Percentiles rank a stretch among this genome's conserved stretches.
These are phyloP conservation scores for Pyricularia grisea DNA, from an alignment of 2,329 filamentous ascomycete genomes.

Conservation along the genomic window DNA sequence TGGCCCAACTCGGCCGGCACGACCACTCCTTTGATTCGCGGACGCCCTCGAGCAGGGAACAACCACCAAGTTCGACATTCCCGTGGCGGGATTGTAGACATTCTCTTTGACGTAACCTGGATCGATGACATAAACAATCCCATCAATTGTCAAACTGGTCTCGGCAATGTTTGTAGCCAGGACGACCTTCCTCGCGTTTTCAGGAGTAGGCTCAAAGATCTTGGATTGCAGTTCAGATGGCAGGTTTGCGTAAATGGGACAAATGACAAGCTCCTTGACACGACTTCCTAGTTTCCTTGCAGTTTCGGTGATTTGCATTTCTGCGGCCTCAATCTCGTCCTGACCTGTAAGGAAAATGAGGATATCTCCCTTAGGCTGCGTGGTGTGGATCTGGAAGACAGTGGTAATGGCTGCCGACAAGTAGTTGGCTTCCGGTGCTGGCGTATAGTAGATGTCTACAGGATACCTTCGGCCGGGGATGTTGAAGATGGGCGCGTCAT, in stretches of 20 bases:
- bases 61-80: slow-evolving; percentile 86
- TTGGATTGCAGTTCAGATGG: slow-evolving; percentile 84
- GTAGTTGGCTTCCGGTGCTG: slow-evolving; percentile 89
- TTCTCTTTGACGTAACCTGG: slow-evolving; percentile 95
- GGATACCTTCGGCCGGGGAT: slow-evolving; percentile 84
- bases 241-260: slow-evolving; percentile 89
- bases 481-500: slow-evolving; percentile 88
- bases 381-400: slow-evolving; percentile 89
- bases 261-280: slow-evolving; percentile 78
- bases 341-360: slow-evolving; percentile 92
- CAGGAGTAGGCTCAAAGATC: slow-evolving; percentile 89
- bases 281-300: slow-evolving; percentile 77
- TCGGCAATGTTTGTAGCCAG: slow-evolving; percentile 96
- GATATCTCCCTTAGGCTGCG: slow-evolving; percentile 78
- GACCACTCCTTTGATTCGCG: slow-evolving; percentile 85
- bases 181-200: slow-evolving; percentile 79
- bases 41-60: slow-evolving; percentile 87
- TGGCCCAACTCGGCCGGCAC: slow-evolving; percentile 83
- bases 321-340: slow-evolving; percentile 88
- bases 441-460: slow-evolving; percentile 86
- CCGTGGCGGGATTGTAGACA: slow-evolving; percentile 80
- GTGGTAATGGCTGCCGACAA: slow-evolving; percentile 85
- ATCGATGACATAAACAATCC: slow-evolving; percentile 93
- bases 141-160: slow-evolving; percentile 90
- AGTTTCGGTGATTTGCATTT: slow-evolving; percentile 76